These are phyloP conservation scores for Tylopilus orsonianus DNA, from an alignment of 1,284 basidiomycete species.

Conservation along the genomic window DNA sequence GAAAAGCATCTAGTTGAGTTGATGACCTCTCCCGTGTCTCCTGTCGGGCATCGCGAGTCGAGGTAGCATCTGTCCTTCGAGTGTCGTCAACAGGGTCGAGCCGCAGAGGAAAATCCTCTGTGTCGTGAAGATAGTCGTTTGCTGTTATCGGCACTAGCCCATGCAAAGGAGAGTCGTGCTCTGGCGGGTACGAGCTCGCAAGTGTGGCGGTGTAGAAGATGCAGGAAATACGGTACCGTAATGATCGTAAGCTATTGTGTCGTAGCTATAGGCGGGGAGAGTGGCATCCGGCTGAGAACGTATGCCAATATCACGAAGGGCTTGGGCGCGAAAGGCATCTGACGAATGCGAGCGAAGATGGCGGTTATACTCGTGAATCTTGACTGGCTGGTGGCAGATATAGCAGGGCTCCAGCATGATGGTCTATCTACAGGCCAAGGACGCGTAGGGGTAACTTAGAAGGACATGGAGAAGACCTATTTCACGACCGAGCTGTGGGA, in stretches of 20 bases:
- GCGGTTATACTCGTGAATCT: conserved; percentile 11
- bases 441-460: too few species aligned
- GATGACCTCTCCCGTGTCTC: background rate
- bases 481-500: too few species aligned
- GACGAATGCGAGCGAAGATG: conserved; percentile 17
- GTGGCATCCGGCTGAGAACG: background rate
- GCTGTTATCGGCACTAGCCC: conserved; percentile 1
- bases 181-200: background rate
- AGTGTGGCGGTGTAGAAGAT: background rate
- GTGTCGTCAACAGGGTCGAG: background rate
- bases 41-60: background rate
- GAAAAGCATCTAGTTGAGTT: conserved; percentile 14
- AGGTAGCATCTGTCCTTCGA: background rate
- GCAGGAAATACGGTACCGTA: background rate
- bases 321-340: too few species aligned
- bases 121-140: background rate
- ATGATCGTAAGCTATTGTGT: background rate
- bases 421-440: too few species aligned
- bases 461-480: too few species aligned
- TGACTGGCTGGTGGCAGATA: conserved; percentile 12
- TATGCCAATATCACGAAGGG: background rate
- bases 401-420: too few species aligned
- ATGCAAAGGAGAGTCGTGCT: background rate
- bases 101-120: background rate
- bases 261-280: conserved; percentile 2